Evolutionary conservation across 495 filamentous ascomycete species (phyloP), one percentile per base, ranked within the genome.

Genomic region (Diplogelasinospora grovesii): DNA sequence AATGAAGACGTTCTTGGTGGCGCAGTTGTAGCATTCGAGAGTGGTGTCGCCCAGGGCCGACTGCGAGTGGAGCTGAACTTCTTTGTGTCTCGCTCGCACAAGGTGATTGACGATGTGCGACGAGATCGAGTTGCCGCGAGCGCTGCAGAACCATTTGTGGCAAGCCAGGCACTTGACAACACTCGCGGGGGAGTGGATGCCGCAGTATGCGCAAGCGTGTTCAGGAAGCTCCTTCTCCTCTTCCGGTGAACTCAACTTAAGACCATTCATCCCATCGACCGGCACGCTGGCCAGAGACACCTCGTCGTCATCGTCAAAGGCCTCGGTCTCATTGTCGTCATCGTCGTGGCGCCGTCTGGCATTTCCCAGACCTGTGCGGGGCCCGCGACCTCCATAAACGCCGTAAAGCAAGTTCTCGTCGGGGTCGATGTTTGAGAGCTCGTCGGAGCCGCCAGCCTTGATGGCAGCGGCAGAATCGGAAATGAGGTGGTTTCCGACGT

Each of bases 111-210:
- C 85, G 48, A 99, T 96, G 53, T 99, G 92, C 5, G 92, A 95
- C 13, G 90, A 95, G 26, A 85, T 93, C 24, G 89, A 88, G 60
- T 96, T 99, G 39, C 92, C 90, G 59, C 90, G 84, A 35, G 92
- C 89, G 59, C 92, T 97, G 68, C 92, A 99, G 60, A 99, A 99
- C 92, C 92, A 99, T 57, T 99, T 99, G 69, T 76, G 87, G 65
- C 92, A 99, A 35, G 82, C 74, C 37, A 99, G 73, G 57, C 92
- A 99, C 64, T 95, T 96, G 39, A 97, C 92, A 38, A 97, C 93
- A 48, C 87, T 89, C 56, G 83, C 82, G 8, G 90, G 79, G 45
- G 92, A 93, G 63, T 99, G 92, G 46, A 99, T 99, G 39, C 92
- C 92, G 56, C 92, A 99, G 61, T 99, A 98, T 79, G 92, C 87